Evolutionary conservation across 352 stramenopile species (phyloP).

Genomic region (Phytophthora foliorum): DNA sequence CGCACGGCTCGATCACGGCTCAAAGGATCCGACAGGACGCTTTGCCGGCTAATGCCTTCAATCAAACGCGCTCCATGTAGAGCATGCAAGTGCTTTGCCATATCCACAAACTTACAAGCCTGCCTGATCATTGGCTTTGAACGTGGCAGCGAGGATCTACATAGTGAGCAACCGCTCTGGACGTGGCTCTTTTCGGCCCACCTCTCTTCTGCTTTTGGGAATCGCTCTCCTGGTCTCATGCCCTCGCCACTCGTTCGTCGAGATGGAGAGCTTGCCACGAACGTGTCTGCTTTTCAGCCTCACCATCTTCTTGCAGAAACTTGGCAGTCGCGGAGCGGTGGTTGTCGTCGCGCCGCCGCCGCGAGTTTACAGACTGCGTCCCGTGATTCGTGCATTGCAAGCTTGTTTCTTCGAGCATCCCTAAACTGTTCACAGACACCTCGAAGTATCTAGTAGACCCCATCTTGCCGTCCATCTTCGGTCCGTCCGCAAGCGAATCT

Average conservation of each 20-base stretch:
- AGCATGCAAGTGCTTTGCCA: conserved; percentile 6
- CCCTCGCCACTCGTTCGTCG: conserved; percentile 6
- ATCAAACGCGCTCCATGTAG: neutral
- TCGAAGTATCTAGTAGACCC: conserved; percentile 21
- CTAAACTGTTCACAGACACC: conserved; percentile 14
- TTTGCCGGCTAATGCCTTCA: conserved; percentile 19
- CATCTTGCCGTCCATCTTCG: conserved; percentile 24
- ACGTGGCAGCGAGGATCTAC: neutral
- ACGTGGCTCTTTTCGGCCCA: conserved; percentile 10
- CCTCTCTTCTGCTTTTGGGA: conserved; percentile 19
- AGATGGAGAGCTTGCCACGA: conserved; percentile 18
- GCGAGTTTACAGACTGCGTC: neutral
- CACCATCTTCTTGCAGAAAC: conserved; percentile 24
- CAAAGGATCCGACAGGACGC: conserved; percentile 10
- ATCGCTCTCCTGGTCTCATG: conserved; percentile 1
- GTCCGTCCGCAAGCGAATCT: conserved; percentile 7
- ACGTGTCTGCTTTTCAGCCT: conserved; percentile 24
- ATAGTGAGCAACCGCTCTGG: neutral
- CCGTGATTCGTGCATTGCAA: neutral
- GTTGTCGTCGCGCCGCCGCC: conserved; percentile 21
- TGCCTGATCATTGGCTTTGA: neutral
- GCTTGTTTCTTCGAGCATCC: conserved; percentile 6
- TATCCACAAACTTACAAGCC: neutral
- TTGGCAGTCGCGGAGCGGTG: conserved; percentile 26
- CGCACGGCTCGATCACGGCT: conserved; percentile 1